Evolutionary conservation across 139 green algal genomes (phyloP), one percentile per base, ranked within the genome.

Genomic region (Closterium sp.): DNA sequence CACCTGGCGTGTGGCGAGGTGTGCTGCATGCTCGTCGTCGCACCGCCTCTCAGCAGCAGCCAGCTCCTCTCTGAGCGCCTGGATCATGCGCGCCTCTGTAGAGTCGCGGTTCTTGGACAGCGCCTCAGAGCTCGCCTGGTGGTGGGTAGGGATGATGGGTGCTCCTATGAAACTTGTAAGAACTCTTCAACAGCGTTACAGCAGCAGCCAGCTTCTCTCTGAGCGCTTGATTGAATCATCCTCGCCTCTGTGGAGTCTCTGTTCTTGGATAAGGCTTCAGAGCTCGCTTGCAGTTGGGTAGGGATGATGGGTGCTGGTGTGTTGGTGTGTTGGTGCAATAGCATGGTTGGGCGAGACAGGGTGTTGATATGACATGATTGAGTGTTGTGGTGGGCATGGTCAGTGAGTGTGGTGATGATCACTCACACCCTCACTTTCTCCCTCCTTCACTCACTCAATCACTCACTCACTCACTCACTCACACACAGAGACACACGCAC

Each of bases 51-150:
- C 92, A 17, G 89, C 92, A 70, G 92, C 62, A 30, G 6, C 30
- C 62, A 94, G 85, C 89, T 94, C 89, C 85, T 94, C 92, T 21
- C 92, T 45, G 27, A 94, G 24, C 11, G 92, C 92, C 92, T 93
- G 91, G 19, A 93, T 91, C 86, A 93, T 93, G 24, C 87, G 70
- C 21, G 91, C 86, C 38, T 93, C 91, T 88, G 91, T 79, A 4
- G 79, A n/a, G 70, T 93, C 91, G 24, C 91, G 31, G 11, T n/a
- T 91, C n/a, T 62, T 91, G 4, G 86, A 87, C 2, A 93, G 19
- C 0, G 70, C 91, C 73, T 93, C 91, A 13, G 86, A 28, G n/a
- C 45, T 91, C 27, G 91, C 91, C 91, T 93, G 91, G 27, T 31
- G 28, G 22, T 87, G 50, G 50, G 9, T 0, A 7, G 50, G 50